These are phyloP conservation scores for Chlorella variabilis DNA, from an alignment of 163 green algal species.

Conservation along the genomic window DNA sequence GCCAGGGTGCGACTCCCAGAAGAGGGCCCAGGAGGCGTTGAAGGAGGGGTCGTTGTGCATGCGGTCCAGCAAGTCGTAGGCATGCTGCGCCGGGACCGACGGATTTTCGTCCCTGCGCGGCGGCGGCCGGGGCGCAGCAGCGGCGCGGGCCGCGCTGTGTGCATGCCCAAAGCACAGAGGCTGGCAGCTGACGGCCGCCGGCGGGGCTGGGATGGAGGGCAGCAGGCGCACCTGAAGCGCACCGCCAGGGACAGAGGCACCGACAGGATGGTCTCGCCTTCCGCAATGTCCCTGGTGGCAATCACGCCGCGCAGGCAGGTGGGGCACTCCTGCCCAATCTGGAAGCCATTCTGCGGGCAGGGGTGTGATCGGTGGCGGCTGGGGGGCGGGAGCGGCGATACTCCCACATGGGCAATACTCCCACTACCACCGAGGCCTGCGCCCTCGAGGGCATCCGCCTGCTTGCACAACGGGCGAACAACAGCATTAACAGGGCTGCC, in stretches of 20 bases:
- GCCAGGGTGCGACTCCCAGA: not conserved
- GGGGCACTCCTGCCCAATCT: conserved; percentile 14
- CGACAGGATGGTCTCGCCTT: not conserved
- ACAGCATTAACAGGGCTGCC: too few species aligned
- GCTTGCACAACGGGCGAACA: too few species aligned
- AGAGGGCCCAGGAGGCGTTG: conserved; percentile 17
- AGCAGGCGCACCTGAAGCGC: conserved; percentile 4
- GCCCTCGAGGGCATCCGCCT: too few species aligned
- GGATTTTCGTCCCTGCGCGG: not conserved
- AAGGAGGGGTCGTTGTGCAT: conserved; percentile 24
- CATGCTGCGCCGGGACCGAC: conserved; percentile 13
- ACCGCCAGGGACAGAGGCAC: conserved; percentile 10
- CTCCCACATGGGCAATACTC: too few species aligned
- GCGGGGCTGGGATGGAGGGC: too few species aligned
- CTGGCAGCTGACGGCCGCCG: too few species aligned
- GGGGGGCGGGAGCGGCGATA: too few species aligned
- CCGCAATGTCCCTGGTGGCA: conserved; percentile 18
- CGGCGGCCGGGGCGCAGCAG: not conserved
- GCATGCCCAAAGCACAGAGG: not conserved
- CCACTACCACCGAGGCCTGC: too few species aligned
- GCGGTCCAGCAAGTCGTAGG: not conserved
- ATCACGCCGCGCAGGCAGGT: conserved; percentile 36
- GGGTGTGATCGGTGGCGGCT: too few species aligned
- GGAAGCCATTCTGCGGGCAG: not conserved
- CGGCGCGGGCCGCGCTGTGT: not conserved